Conservation (phyloP, 1,284 basidiomycete genomes). For the Boletellus sp. region DNA sequence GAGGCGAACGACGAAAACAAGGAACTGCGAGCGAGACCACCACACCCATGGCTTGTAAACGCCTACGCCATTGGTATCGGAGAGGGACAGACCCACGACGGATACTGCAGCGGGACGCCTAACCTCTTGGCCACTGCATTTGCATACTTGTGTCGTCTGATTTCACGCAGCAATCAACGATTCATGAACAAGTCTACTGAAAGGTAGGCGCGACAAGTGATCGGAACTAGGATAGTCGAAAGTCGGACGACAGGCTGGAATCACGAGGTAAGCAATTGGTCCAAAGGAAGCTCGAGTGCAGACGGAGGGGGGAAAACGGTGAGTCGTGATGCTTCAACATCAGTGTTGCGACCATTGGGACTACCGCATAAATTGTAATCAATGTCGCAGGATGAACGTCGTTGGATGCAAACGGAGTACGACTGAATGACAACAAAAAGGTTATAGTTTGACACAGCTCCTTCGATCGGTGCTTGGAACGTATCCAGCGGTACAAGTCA, state of each 20-base stretch:
- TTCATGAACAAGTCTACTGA: background rate
- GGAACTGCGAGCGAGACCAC: too few species aligned
- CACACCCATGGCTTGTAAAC: too few species aligned
- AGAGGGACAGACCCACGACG: too few species aligned
- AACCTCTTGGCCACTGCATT: background rate
- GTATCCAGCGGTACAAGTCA: conserved; percentile 17
- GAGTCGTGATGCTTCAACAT: background rate
- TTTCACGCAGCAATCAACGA: background rate
- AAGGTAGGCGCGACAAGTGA: conserved; percentile 8
- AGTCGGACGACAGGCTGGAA: too few species aligned
- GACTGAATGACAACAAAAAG: background rate
- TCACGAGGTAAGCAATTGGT: background rate
- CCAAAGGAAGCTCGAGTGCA: background rate
- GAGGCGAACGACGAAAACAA: too few species aligned
- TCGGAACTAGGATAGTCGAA: too few species aligned
- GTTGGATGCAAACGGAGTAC: background rate
- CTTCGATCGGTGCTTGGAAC: conserved; percentile 15
- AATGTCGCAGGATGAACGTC: conserved; percentile 4
- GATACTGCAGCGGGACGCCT: too few species aligned
- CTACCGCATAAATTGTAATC: background rate
- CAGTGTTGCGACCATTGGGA: too few species aligned
- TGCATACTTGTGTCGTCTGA: background rate
- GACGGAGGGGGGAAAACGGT: background rate
- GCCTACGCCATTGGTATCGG: too few species aligned
- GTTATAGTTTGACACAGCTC: conserved; percentile 15